Evolutionary conservation across 306 rosid genomes (phyloP), one percentile per base, ranked within the genome.

Genomic region (Senna siamea): DNA sequence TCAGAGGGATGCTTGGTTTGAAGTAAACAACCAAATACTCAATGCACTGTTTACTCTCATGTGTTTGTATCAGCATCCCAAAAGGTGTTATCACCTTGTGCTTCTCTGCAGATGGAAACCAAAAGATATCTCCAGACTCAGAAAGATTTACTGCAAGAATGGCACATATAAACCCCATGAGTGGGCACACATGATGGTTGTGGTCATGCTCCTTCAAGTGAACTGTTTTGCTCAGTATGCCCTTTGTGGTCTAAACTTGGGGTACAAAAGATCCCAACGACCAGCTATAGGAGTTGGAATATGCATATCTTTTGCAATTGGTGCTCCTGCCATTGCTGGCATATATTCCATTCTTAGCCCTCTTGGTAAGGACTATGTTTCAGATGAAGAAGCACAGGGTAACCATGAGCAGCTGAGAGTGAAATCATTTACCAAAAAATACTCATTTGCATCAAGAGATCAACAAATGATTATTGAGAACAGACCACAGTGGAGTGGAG

Each of bases 191-290:
- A 91, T 91, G 89, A 83, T 94, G 96, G 89, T 94, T 28, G 98
- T 94, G 73, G 76, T 93, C 71, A 77, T 84, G 72, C 91, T 94
- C 56, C 96, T 91, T 67, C 85, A 94, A 48, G 56, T 89, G 65
- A 94, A 94, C 72, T 94, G 98, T 69, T 91, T 94, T 83, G 84
- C 88, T 51, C 98, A 94, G 64, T 94, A 94, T 84, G 96, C 98
- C 51, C 87, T 87, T 23, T 94, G 98, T 86, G 81, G 93, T 75
- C 89, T 94, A 64, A 94, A 88, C 84, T 78, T 84, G 73, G 98
- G 97, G 58, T 94, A 91, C 74, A 81, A 56, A 72, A 89, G 97
- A 78, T 83, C 95, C 18, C 77, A 89, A n/a, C 70, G 98, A 35
- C 98, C 98, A 8, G 86, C 90, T 44, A 30, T 94, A 26, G 98